Evolutionary conservation across 2,329 filamentous ascomycete species (phyloP), one percentile per base, ranked within the genome.

Genomic region (Aspergillus ochraceoroseus): DNA sequence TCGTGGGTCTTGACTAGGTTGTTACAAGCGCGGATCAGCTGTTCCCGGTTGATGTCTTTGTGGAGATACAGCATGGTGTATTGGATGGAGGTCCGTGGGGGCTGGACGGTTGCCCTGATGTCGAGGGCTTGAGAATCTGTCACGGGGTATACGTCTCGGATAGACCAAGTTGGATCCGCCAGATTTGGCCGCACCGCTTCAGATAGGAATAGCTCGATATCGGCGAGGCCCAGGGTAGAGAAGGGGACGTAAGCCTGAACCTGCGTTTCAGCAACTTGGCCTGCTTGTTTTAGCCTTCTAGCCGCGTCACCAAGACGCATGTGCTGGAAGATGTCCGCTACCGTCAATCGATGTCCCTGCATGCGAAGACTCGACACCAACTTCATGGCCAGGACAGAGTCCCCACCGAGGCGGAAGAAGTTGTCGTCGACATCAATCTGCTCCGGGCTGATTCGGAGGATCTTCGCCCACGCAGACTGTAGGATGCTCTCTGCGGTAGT

Each of bases 11-110:
- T 58, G 1, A 83, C 71, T 3, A 84, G 69, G 4, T 75, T 43
- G 7, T 48, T 45, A 41, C 61, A 65, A 11, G 60, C 53, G 5
- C 43, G 33, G 28, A 72, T 57, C 13, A 83, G 63, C 19, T 62
- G 67, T 2, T 61, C 52, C 1, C 58, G 54, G 47, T 82, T 65
- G 8, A 82, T 63, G 0, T 52, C 47, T 0, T 62, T 63, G 7
- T 74, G 66, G 41, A 83, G 74, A 57, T 78, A 75, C 53, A 83
- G 70, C 43, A 80, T 68, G 45, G 79, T 79, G 52, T 83, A 83
- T 9, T 79, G 75, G 1, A 77, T 63, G 0, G 79, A 82, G 53
- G 76, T 82, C 2, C 80, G 72, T 3, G 79, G 79, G 2, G 71
- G 62, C 11, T 74, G 63, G 1, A 76, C 68, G 0, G 79, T 83